Conservation (phyloP, 768 basidiomycete genomes). For the Tricholomella constricta region DNA sequence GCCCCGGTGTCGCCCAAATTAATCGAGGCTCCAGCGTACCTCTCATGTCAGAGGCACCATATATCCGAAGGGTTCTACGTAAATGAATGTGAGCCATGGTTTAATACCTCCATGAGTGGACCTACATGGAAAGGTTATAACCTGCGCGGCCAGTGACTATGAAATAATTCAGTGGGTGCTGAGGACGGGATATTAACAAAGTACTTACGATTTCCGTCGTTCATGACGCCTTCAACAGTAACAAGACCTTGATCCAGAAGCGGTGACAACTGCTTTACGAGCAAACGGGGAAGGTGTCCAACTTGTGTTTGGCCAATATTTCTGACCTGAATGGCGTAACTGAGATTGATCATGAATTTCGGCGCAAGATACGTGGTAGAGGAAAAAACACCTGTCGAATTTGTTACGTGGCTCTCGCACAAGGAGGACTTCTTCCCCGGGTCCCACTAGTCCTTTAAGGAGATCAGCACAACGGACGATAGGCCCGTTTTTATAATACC, state of each 20-base stretch:
- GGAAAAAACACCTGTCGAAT: constrained; percentile 60
- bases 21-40: constrained; percentile 63
- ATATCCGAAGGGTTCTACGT: constrained; percentile 68
- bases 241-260: constrained; percentile 66
- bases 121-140: constrained; percentile 68
- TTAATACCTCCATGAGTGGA: background rate
- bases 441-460: constrained; percentile 68
- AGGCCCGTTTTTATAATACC: constrained; percentile 36
- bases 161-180: constrained; percentile 7
- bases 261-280: constrained; percentile 64
- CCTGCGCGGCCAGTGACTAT: constrained; percentile 42
- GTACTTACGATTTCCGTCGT: constrained; percentile 65
- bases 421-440: constrained; percentile 75
- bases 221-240: constrained; percentile 70
- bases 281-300: constrained; percentile 71
- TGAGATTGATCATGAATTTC: constrained; percentile 23
- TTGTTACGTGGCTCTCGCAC: constrained; percentile 65
- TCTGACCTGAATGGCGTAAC: constrained; percentile 80
- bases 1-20: constrained; percentile 73
- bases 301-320: constrained; percentile 79
- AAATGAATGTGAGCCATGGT: background rate
- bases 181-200: background rate
- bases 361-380: no score
- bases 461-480: constrained; percentile 9
- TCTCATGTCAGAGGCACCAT: constrained; percentile 64